Base-by-base conservation (phyloP, 2,329 filamentous ascomycete species). In the Trichoderma koningii region DNA sequence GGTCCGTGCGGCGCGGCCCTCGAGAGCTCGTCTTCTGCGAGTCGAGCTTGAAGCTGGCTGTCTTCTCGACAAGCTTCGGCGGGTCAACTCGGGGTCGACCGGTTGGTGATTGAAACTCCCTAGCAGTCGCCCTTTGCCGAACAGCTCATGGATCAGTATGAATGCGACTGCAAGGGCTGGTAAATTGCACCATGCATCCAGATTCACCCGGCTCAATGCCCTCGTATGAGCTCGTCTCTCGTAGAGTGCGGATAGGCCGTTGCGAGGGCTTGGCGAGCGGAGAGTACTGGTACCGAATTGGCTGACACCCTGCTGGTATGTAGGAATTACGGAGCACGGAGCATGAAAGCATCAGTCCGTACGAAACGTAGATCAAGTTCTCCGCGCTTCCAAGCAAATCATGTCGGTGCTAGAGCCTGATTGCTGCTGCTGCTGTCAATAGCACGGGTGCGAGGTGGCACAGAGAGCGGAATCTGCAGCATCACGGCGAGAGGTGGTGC, bases 161-260 rank as follows among this genome's bases (percentile, higher is more conserved):
- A 51, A 60, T 60, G 56, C 47, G 5, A 60, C 56, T 51, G 48
- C 47, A 42, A 52, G 47, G 59, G 47, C 59, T 62, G 38, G 59
- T 45, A 62, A 38, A 52, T 62, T 62, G 50, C 48, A 53, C n/a
- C 41, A 62, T 23, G 59, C 41, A 34, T 19, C 41, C 23, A 38
- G 30, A 53, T 62, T 53, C 48, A 62, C n/a, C 60, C 41, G 28
- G 47, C 30, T 63, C 28, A 63, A 62, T 52, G 48, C 38, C 23
- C 60, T 63, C 60, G 60, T 53, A 55, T 19, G 50, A 52, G 47
- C 21, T 23, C 23, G 61, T 64, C 52, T 64, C 61, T 56, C 52
- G 51, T 64, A 64, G 21, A 64, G 61, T 64, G 61, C 61, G 61
- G 61, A 38, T 56, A 53, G 30, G 34, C 47, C 48, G 59, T 30